Evolutionary conservation across 257 asterid genomes (phyloP), one percentile per base, ranked within the genome.

Genomic region (Leonotis leonurus): DNA sequence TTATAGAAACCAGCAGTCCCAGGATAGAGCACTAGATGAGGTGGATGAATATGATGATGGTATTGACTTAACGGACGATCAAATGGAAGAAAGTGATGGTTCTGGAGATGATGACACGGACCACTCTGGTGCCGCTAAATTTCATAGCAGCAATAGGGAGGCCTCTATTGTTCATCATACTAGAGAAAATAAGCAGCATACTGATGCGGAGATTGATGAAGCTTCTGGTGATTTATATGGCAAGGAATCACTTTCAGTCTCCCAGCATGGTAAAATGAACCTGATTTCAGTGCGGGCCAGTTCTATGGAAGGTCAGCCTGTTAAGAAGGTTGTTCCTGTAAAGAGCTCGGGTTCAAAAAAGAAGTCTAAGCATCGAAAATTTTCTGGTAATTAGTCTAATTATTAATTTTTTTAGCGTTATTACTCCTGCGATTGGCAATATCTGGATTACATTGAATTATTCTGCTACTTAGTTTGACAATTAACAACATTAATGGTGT

Each of bases 41-140:
- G 75, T 74, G 75, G 99, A 89, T 70, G 99, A 83, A 64, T 93
- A 89, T 69, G 97, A 92, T 72, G 95, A 88, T 86, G 98, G 98
- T 43, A 78, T 92, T 63, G 86, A 80, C 70, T 67, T 88, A 3
- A 84, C 72, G 75, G 95, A 86, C 70, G 87, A 78, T 65, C 85
- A 74, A 67, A 65, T 68, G 52, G 95, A 86, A 37, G 95, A 81
- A 60, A 75, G 71, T 76, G 90, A 81, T 70, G 84, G 84, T 46
- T 39, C 50, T 57, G 83, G 66, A 20, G 80, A 73, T 60, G 81
- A 80, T 70, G 80, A 74, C 20, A 64, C 56, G 60, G 79, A 81
- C 68, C 78, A 76, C 41, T 69, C 85, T 48, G 71, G 70, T 71
- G 76, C 71, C 56, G 48, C 72, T 36, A 48, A 71, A 67, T 60